These are phyloP conservation scores for Podospora tetraspora DNA, from an alignment of 495 filamentous ascomycete species.

Conservation along the genomic window DNA sequence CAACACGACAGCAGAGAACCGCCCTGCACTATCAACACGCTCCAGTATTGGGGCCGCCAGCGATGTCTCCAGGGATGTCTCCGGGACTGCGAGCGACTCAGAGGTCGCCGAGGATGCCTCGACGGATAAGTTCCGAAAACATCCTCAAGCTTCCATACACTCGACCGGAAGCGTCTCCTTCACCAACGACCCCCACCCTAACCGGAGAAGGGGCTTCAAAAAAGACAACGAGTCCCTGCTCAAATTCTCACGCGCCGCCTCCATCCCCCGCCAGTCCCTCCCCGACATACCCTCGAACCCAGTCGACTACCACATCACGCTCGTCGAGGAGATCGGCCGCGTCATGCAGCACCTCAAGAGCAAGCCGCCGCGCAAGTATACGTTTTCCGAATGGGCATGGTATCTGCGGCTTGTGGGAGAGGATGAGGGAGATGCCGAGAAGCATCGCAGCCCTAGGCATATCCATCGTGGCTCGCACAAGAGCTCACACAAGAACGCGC, in stretches of 20 bases:
- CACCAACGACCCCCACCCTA: neutral
- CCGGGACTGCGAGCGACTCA: neutral
- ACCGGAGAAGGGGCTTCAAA: neutral
- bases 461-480: neutral
- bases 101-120: neutral
- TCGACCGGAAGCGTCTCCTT: neutral
- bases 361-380: conserved; percentile 60
- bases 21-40: neutral
- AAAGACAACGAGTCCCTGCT: conserved; percentile 3
- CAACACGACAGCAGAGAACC: conserved; percentile 14
- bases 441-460: conserved; percentile 31
- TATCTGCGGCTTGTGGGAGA: conserved; percentile 72
- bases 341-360: conserved; percentile 59
- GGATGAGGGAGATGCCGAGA: conserved; percentile 49
- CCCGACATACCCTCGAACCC: conserved; percentile 28
- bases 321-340: conserved; percentile 63
- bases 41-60: neutral
- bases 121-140: neutral
- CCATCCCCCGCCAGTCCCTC: conserved; percentile 25
- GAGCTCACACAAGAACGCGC: neutral
- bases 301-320: conserved; percentile 59
- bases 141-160: neutral
- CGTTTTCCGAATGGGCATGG: conserved; percentile 77
- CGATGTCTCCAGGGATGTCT: neutral
- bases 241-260: conserved; percentile 23